Evolutionary conservation across 1,284 basidiomycete genomes (phyloP).

Genomic region (Ceratobasidium sp.): DNA sequence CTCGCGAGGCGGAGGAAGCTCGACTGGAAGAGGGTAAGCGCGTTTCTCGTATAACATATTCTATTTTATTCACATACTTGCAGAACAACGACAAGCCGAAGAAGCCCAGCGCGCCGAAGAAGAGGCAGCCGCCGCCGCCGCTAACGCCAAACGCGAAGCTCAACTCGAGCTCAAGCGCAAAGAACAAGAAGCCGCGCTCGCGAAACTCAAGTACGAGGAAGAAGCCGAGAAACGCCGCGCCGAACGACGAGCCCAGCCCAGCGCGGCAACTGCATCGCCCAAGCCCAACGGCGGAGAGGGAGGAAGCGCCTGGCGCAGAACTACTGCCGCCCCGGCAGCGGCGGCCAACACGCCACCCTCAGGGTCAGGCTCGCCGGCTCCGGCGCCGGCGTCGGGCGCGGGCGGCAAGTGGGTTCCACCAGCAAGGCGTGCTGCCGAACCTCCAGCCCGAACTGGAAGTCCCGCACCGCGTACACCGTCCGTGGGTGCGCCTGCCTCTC

Average conservation of each 20-base stretch:
- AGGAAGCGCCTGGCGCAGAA: slow-evolving; percentile 23
- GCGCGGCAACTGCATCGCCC: slow-evolving; percentile 22
- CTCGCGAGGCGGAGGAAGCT: slow-evolving; percentile 70
- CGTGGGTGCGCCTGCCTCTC: slow-evolving; percentile 54
- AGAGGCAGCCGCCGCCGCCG: slow-evolving; percentile 65
- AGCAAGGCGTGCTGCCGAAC: slow-evolving; percentile 48
- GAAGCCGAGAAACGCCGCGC: slow-evolving; percentile 75
- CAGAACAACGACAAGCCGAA: slow-evolving; percentile 49
- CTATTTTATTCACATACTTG: neutral
- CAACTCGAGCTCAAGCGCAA: slow-evolving; percentile 62
- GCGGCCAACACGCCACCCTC: slow-evolving; percentile 27
- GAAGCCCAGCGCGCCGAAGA: slow-evolving; percentile 62
- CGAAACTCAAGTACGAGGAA: slow-evolving; percentile 78
- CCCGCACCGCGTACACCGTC: slow-evolving; percentile 61
- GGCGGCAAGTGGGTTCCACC: slow-evolving; percentile 56
- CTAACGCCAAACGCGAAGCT: slow-evolving; percentile 62
- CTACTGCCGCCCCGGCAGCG: slow-evolving; percentile 36
- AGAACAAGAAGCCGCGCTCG: slow-evolving; percentile 71
- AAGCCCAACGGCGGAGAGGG: slow-evolving; percentile 29
- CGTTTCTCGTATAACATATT: neutral
- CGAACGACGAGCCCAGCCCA: slow-evolving; percentile 53
- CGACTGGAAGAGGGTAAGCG: slow-evolving; percentile 54
- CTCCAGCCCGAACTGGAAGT: slow-evolving; percentile 53
- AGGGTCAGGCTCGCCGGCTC: slow-evolving; percentile 56
- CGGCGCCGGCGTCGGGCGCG: slow-evolving; percentile 57